These are phyloP conservation scores for Neonothopanus nambi DNA, from an alignment of 1,284 basidiomycete species.

Conservation along the genomic window DNA sequence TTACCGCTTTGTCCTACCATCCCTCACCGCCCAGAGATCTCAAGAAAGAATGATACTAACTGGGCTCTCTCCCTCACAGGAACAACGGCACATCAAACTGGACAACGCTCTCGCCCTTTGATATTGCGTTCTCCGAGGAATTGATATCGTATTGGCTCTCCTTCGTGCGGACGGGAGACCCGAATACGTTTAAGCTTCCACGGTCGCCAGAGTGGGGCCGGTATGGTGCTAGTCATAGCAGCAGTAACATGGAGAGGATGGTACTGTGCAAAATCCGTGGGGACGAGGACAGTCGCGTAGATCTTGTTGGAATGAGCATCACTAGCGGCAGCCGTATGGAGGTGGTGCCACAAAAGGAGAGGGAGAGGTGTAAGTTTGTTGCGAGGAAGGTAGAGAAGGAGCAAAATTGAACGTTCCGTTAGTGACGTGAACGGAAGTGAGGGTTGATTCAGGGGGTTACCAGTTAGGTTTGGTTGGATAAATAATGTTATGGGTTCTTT, in stretches of 20 bases:
- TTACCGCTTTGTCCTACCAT: background rate
- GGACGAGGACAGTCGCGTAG: slow-evolving; percentile 10
- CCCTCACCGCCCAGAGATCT: too few species aligned
- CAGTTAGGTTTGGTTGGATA: too few species aligned
- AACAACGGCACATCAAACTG: slow-evolving; percentile 48
- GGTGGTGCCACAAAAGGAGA: background rate
- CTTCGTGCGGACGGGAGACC: slow-evolving; percentile 52
- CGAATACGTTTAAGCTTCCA: slow-evolving; percentile 49
- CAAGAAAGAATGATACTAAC: background rate
- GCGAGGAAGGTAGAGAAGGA: slow-evolving; percentile 4
- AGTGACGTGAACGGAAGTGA: too few species aligned
- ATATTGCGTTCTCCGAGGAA: slow-evolving; percentile 50
- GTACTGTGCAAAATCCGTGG: slow-evolving; percentile 43
- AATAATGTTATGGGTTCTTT: too few species aligned
- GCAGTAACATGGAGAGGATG: slow-evolving; percentile 38
- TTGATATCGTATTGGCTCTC: slow-evolving; percentile 63
- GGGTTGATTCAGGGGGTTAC: too few species aligned
- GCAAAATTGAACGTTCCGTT: slow-evolving; percentile 8
- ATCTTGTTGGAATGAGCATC: background rate
- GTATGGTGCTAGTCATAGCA: slow-evolving; percentile 25
- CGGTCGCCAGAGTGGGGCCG: slow-evolving; percentile 45
- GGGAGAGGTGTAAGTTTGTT: slow-evolving; percentile 5
- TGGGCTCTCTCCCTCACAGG: slow-evolving; percentile 24
- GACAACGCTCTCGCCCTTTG: slow-evolving; percentile 36
- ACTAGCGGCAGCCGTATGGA: slow-evolving; percentile 4